These are phyloP conservation scores for Sugiyamaella valdiviana DNA, from an alignment of 805 yeast genomes.

Conservation along the genomic window DNA sequence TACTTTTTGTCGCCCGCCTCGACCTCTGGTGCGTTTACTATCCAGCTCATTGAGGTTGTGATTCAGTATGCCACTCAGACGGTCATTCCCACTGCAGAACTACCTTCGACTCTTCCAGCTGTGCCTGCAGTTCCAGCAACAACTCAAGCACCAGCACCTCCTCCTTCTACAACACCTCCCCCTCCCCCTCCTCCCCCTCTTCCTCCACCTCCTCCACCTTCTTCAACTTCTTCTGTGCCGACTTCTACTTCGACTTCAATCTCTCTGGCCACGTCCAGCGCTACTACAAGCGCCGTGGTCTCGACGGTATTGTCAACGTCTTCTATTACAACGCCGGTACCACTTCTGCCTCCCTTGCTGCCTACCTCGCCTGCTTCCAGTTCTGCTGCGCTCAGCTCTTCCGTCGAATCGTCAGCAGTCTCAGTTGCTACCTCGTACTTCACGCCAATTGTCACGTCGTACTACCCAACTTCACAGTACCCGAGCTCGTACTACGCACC, in stretches of 20 bases:
- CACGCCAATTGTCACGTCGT: background rate
- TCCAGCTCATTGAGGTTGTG: constrained; percentile 1
- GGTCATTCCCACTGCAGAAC: constrained; percentile 2
- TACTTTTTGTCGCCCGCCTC: constrained; percentile 11
- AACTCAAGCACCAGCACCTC: background rate
- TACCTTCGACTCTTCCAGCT: background rate
- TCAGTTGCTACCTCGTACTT: background rate
- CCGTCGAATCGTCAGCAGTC: too few relatives aligned
- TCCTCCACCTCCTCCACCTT: background rate
- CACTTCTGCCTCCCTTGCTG: background rate
- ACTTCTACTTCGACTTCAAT: background rate
- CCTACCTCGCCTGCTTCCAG: background rate
- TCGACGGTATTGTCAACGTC: too few relatives aligned
- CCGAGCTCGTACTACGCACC: background rate
- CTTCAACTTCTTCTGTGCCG: background rate
- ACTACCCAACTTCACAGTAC: background rate
- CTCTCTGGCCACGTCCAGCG: too few relatives aligned
- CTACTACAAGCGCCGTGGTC: too few relatives aligned
- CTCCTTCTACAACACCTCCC: background rate
- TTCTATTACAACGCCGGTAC: background rate
- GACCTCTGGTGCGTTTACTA: constrained; percentile 7
- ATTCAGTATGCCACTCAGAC: background rate
- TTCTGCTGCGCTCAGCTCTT: background rate
- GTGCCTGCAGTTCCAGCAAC: constrained; percentile 1
- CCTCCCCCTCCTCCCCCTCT: background rate